Conservation (phyloP, 2,329 filamentous ascomycete genomes). For the Colletotrichum karsti region DNA sequence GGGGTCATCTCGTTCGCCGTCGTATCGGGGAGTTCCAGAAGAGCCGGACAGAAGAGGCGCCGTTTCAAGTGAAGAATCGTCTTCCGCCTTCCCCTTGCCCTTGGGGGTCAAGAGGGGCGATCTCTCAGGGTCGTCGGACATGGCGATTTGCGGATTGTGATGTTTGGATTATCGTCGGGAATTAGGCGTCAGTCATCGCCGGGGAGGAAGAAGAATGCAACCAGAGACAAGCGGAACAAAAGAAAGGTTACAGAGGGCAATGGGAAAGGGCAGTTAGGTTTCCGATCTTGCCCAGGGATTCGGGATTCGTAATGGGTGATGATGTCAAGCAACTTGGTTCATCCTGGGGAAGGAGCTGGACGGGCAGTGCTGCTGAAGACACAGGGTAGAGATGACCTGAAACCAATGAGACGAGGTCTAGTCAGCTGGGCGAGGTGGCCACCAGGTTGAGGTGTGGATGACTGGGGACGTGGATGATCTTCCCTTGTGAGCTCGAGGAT, state of each 20-base stretch:
- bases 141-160: conserved; percentile 33
- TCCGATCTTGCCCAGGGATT: conserved; percentile 11
- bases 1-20: conserved; percentile 44
- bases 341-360: conserved; percentile 17
- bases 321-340: conserved; percentile 31
- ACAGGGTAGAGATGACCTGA: conserved; percentile 23
- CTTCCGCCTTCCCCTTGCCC: conserved; percentile 35
- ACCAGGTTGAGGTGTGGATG: conserved; percentile 15
- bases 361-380: conserved; percentile 10
- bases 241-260: background rate
- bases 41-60: conserved; percentile 59
- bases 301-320: conserved; percentile 29
- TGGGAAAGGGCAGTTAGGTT: conserved; percentile 9
- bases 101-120: conserved; percentile 52
- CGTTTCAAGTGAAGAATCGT: conserved; percentile 47
- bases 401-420: conserved; percentile 29
- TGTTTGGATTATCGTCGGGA: background rate
- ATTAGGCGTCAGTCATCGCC: conserved; percentile 18
- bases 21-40: conserved; percentile 46
- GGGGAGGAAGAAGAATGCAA: background rate
- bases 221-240: conserved; percentile 1
- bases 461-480: conserved; percentile 20
- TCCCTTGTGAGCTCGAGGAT: background rate
- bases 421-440: conserved; percentile 22
- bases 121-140: conserved; percentile 53